phyloP scores from a whole-genome alignment of 2,329 filamentous ascomycete genomes.

The Elsinoe necatrix region DNA sequence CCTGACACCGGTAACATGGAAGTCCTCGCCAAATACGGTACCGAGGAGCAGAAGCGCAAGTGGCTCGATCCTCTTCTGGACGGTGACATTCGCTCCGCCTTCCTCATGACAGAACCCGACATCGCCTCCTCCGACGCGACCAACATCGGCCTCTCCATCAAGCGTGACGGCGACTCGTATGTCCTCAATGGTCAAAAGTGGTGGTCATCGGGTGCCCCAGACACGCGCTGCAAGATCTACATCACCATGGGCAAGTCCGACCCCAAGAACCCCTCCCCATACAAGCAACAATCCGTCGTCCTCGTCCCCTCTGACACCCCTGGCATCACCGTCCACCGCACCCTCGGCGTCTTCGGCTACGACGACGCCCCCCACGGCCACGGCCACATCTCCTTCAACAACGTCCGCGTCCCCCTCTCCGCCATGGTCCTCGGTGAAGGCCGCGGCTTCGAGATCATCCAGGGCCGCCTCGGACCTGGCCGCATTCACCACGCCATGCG shows the following conservation, averaged over 20 bases:
- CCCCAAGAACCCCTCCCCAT: constrained; percentile 62
- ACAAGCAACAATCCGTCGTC: constrained; percentile 88
- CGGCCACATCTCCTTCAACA: constrained; percentile 79
- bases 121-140: constrained; percentile 44
- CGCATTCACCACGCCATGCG: constrained; percentile 98
- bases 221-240: constrained; percentile 85
- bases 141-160: constrained; percentile 58
- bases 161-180: constrained; percentile 75
- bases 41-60: constrained; percentile 41
- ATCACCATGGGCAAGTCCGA: constrained; percentile 95
- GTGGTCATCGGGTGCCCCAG: constrained; percentile 96
- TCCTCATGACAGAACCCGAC: constrained; percentile 46
- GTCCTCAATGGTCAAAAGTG: constrained; percentile 94
- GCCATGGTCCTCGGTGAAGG: constrained; percentile 91
- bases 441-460: constrained; percentile 95
- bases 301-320: constrained; percentile 73
- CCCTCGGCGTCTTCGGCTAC: constrained; percentile 90
- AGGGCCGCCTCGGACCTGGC: constrained; percentile 88
- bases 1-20: constrained; percentile 47
- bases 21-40: constrained; percentile 46
- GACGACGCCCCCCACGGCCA: constrained; percentile 98
- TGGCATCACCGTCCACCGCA: constrained; percentile 86
- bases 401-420: constrained; percentile 75
- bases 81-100: constrained; percentile 42
- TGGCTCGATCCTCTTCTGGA: constrained; percentile 44